These are phyloP conservation scores for Colletotrichum horii DNA, from an alignment of 2,329 filamentous ascomycete species.

Conservation along the genomic window DNA sequence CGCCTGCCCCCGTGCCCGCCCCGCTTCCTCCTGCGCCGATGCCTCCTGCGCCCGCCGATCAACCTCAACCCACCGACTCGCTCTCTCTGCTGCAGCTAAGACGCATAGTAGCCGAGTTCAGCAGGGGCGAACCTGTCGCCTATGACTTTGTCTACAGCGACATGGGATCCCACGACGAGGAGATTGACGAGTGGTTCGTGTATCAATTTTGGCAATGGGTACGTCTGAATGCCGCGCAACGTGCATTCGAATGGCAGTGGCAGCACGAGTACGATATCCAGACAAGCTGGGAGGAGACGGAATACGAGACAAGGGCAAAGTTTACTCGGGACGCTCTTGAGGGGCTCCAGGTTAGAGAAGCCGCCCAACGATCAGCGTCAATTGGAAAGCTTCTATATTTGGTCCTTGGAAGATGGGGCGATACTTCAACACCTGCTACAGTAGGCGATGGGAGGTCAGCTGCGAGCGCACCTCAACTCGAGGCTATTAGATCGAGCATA, in stretches of 20 bases:
- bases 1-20: slow-evolving; percentile 6
- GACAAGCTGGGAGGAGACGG: slow-evolving; percentile 70
- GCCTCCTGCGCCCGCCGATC: slow-evolving; percentile 30
- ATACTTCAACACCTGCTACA: slow-evolving; percentile 61
- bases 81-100: slow-evolving; percentile 77
- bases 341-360: slow-evolving; percentile 48
- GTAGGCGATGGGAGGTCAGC: slow-evolving; percentile 50
- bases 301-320: slow-evolving; percentile 55
- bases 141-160: slow-evolving; percentile 90
- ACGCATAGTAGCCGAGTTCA: slow-evolving; percentile 76
- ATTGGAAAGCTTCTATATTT: slow-evolving; percentile 66
- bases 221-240: slow-evolving; percentile 76
- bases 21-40: slow-evolving; percentile 25
- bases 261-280: slow-evolving; percentile 51
- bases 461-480: slow-evolving; percentile 62
- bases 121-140: slow-evolving; percentile 68
- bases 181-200: slow-evolving; percentile 97
- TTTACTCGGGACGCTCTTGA: slow-evolving; percentile 64
- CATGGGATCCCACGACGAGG: slow-evolving; percentile 76
- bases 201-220: slow-evolving; percentile 88
- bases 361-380: slow-evolving; percentile 54
- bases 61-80: slow-evolving; percentile 64
- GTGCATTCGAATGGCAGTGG: slow-evolving; percentile 81
- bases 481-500: slow-evolving; percentile 62
- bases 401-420: slow-evolving; percentile 72